phyloP scores from a whole-genome alignment of 2,329 filamentous ascomycete species.

The Septoria linicola region DNA sequence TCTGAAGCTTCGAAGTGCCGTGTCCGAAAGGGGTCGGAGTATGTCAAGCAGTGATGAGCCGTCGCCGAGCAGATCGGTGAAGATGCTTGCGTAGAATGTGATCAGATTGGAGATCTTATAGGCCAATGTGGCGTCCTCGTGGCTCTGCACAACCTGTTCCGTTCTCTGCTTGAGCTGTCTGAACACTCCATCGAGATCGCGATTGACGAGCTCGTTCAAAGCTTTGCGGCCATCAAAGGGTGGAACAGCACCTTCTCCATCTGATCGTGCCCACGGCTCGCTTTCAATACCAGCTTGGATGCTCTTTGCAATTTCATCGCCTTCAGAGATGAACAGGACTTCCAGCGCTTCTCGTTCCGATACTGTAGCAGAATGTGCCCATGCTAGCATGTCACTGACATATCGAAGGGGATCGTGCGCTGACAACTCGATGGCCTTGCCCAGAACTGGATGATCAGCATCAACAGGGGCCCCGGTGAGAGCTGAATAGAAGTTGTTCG shows the following conservation, averaged over 20 bases:
- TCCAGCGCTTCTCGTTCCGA: slow-evolving; percentile 92
- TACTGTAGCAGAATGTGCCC: slow-evolving; percentile 91
- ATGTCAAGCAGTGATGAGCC: slow-evolving; percentile 69
- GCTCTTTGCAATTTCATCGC: slow-evolving; percentile 79
- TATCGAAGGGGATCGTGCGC: slow-evolving; percentile 91
- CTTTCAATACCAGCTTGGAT: slow-evolving; percentile 77
- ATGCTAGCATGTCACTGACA: slow-evolving; percentile 95
- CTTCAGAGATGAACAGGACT: slow-evolving; percentile 85
- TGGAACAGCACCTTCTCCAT: slow-evolving; percentile 48
- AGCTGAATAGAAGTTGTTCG: slow-evolving; percentile 84
- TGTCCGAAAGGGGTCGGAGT: slow-evolving; percentile 67
- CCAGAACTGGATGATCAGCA: slow-evolving; percentile 49
- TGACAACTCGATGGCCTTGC: slow-evolving; percentile 90
- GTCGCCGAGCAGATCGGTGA: slow-evolving; percentile 71
- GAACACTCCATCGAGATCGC: slow-evolving; percentile 76
- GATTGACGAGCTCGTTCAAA: slow-evolving; percentile 80
- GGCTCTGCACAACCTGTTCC: slow-evolving; percentile 87
- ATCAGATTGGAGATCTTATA: slow-evolving; percentile 90
- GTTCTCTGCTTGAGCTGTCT: slow-evolving; percentile 84
- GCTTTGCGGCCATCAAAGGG: slow-evolving; percentile 78
- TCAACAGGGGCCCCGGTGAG: slow-evolving; percentile 70
- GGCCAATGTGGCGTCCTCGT: slow-evolving; percentile 82
- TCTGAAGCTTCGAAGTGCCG: slow-evolving; percentile 79
- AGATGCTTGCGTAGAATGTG: slow-evolving; percentile 84
- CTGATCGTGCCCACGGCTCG: slow-evolving; percentile 72